phyloP scores from a whole-genome alignment of 1,139 yeast genomes.

The Hanseniaspora sp. region DNA sequence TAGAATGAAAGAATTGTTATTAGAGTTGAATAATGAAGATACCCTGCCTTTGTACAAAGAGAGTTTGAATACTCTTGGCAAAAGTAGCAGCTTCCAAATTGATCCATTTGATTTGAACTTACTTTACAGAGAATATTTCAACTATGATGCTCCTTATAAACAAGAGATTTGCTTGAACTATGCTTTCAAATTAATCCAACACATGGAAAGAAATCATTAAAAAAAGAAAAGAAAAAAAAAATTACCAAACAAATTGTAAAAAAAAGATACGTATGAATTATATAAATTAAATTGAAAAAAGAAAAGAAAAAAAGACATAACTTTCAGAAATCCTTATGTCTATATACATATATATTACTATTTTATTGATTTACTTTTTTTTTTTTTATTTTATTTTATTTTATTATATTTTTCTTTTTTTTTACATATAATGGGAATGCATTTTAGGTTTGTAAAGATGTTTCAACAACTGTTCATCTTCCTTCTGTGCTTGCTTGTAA shows the following conservation, averaged over 20 bases:
- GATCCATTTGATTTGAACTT: slow-evolving; percentile 1
- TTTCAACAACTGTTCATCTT: neutral
- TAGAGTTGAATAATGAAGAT: neutral
- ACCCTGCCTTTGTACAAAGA: neutral
- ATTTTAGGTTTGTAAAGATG: neutral
- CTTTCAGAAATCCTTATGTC: too few species aligned
- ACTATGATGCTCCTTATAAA: slow-evolving; percentile 1
- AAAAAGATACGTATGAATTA: too few species aligned
- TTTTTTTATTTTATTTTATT: neutral
- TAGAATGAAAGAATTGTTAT: neutral
- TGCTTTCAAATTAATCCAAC: neutral
- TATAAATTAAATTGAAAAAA: too few species aligned
- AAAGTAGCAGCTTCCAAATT: neutral
- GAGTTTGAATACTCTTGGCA: neutral
- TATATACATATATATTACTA: too few species aligned
- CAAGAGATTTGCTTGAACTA: neutral
- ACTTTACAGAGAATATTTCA: neutral
- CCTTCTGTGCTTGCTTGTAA: too few species aligned
- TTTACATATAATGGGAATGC: slow-evolving; percentile 8
- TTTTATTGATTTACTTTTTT: neutral
- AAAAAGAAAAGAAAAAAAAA: neutral
- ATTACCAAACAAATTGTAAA: too few species aligned
- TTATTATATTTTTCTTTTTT: neutral
- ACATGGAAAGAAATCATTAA: neutral
- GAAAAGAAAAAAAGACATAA: too few species aligned